Evolutionary conservation across 495 filamentous ascomycete species (phyloP), one percentile per base, ranked within the genome.

Genomic region (Margaritispora aquatica): DNA sequence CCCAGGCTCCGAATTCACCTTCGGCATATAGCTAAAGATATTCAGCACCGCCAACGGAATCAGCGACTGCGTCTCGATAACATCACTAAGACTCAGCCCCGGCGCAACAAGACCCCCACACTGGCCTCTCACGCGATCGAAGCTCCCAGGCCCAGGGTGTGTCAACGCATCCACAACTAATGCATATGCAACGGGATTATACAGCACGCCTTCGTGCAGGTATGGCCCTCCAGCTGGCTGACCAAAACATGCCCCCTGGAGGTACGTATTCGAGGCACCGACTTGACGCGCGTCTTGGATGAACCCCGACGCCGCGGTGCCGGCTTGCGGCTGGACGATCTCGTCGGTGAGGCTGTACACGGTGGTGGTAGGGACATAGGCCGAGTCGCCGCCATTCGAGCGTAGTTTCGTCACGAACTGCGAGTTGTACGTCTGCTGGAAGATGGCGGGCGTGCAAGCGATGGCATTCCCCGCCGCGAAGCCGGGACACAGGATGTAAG

Each of bases 301-400:
- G 48, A 65, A 71, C 15, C 71, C 76, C 0, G 77, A 81, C 2
- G 77, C 76, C 17, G 66, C 65, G 7, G 67, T 64, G n/a, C 75
- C 77, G 15, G 27, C 54, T 63, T 74, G 68, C 27, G 76, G 77
- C 62, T 77, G 66, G 11, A 79, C 74, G 61, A 81, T 68, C 54
- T 80, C 65, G 69, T 81, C 76, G 29, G 68, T 66, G 41, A 65
- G 59, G 13, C 70, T 72, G 66, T 75, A 81, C 15, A 80, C 51
- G 1, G 66, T 77, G 0, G 79, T 81, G 0, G 78, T 80, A 8
- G 78, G 77, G 9, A 80, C 74, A 52, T 79, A 80, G 8, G 78
- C 74, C 1, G 73, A 72, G 51, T 80, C 77, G 7, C 78, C 76
- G 21, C 68, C 71, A 26, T 73, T 64, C 2, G 29, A 34, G 13